These are phyloP conservation scores for Globisporangium lucens DNA, from an alignment of 352 stramenopile genomes.

Conservation along the genomic window DNA sequence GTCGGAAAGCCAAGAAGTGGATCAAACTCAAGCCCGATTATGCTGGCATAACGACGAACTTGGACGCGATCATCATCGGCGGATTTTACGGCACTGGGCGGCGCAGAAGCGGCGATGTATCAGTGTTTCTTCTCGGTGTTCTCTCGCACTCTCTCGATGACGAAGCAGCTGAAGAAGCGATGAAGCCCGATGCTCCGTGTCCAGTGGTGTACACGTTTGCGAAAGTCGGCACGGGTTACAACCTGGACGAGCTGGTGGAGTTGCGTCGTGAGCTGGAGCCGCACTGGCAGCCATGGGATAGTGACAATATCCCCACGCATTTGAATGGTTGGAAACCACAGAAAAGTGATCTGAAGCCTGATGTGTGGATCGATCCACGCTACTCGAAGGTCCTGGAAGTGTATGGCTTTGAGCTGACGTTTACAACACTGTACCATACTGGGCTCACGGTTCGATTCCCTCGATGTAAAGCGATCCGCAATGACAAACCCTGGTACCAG, in stretches of 20 bases:
- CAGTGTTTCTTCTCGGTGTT: constrained; percentile 75
- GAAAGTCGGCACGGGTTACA: constrained; percentile 84
- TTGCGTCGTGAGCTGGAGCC: constrained; percentile 75
- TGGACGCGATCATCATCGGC: constrained; percentile 79
- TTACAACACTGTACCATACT: constrained; percentile 76
- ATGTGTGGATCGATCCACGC: constrained; percentile 82
- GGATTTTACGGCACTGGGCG: constrained; percentile 78
- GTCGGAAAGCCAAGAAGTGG: constrained; percentile 77
- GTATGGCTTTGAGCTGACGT: constrained; percentile 85
- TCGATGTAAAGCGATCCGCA: constrained; percentile 75
- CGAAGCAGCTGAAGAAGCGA: constrained; percentile 37
- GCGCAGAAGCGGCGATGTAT: constrained; percentile 75
- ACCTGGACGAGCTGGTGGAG: constrained; percentile 67
- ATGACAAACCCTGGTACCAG: constrained; percentile 83
- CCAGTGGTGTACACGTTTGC: constrained; percentile 76
- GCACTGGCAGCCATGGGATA: constrained; percentile 75
- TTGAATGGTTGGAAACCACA: constrained; percentile 79
- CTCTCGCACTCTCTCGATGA: constrained; percentile 63
- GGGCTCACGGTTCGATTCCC: constrained; percentile 80
- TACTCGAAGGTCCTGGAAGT: constrained; percentile 83
- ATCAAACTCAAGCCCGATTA: constrained; percentile 89
- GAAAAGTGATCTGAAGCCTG: constrained; percentile 68
- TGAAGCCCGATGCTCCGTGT: constrained; percentile 41
- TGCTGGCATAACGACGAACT: constrained; percentile 78
- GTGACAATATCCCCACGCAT: constrained; percentile 58